Base-by-base conservation (phyloP, 2,329 filamentous ascomycete genomes). In the Epichloe sibirici region DNA sequence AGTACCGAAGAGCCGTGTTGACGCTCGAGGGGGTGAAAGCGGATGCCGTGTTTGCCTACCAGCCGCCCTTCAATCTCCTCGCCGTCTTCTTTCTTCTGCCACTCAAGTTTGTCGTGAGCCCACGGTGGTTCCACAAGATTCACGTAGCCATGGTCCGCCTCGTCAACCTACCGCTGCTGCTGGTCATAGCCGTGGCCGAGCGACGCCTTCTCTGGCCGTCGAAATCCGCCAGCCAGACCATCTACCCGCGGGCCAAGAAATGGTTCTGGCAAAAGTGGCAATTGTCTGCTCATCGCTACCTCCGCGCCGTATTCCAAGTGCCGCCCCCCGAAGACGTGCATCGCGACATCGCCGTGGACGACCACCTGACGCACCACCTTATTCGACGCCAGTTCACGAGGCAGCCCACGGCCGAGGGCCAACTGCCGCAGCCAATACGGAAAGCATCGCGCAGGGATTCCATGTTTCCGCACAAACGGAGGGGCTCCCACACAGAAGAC, bases 121-220 rank as follows among this genome's bases (percentile, higher is more conserved):
- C 86, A 0, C 82, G 88, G 45, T 91, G 87, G 87, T 93, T 93
- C 64, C 88, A 94, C 72, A 93, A 91, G 69, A 86, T 91, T 61
- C 90, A 94, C 63, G 87, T 94, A 53, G 80, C 82, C 53, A 79
- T 80, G 9, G 84, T 93, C 23, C 82, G 87, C 39, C 70, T 82
- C 8, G 76, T 90, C 61, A 93, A 93, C 65, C 74, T 86, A 2
- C 88, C 88, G 0, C 71, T 90, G 5, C 74, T 94, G 2, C 74
- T 91, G 4, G 60, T 85, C 55, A 86, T 94, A 55, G 81, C 83
- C 17, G 69, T 83, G 21, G 77, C 83, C 56, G 88, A 94, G 66
- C 81, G 88, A 49, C 77, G 78, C 5, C 72, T 81, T 9, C 75
- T 90, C 15, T 88, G 86, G 85, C 67, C 63, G 45, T 61, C 57